These are phyloP conservation scores for Colletotrichum plurivorum DNA, from an alignment of 2,329 filamentous ascomycete genomes.

Conservation along the genomic window DNA sequence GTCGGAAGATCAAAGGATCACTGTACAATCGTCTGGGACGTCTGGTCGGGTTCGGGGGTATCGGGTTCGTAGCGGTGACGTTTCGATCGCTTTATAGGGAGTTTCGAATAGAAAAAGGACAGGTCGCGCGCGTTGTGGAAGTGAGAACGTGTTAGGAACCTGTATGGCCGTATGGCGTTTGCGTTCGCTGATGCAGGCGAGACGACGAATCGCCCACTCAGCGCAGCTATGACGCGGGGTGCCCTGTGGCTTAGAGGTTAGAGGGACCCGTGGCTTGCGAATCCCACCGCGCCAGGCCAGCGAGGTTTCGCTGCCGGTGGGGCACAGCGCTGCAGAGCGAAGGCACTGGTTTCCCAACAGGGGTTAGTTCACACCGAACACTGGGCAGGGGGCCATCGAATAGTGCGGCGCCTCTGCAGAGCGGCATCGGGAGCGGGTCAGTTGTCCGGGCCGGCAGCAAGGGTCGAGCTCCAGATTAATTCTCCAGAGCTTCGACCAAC, in stretches of 20 bases:
- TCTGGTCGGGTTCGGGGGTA: neutral
- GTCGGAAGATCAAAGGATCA: constrained; percentile 21
- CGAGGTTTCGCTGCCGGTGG: neutral
- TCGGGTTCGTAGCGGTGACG: neutral
- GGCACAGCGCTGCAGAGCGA: neutral
- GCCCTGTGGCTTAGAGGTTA: constrained; percentile 30
- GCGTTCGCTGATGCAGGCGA: constrained; percentile 31
- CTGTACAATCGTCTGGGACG: neutral
- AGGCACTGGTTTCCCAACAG: neutral
- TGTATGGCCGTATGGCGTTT: neutral
- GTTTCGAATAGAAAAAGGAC: neutral
- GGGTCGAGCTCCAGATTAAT: constrained; percentile 33
- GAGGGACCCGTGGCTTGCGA: constrained; percentile 9
- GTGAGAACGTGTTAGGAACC: neutral
- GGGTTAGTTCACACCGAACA: neutral
- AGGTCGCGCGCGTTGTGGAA: constrained; percentile 4
- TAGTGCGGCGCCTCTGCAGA: too few relatives aligned
- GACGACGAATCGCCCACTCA: constrained; percentile 17
- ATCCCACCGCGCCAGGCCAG: neutral
- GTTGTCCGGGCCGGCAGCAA: constrained; percentile 2
- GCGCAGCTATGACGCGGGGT: constrained; percentile 35
- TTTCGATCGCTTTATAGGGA: neutral
- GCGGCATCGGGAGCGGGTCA: neutral
- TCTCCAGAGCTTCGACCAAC: constrained; percentile 10
- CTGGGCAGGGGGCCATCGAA: too few relatives aligned